phyloP scores from a whole-genome alignment of 169 alveolate genomes.

The Plasmodium chabaudi region DNA sequence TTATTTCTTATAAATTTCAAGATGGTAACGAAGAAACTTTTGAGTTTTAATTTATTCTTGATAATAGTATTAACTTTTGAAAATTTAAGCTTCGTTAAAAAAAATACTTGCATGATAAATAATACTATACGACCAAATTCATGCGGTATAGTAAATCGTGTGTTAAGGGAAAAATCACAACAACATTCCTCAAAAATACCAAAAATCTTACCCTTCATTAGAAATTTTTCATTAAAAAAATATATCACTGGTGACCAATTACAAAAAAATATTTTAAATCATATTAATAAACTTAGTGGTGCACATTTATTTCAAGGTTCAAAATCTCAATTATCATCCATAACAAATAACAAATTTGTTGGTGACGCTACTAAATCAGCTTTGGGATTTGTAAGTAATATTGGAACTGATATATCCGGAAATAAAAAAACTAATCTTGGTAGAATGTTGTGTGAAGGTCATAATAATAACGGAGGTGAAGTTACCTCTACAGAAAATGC shows the following conservation, averaged over 20 bases:
- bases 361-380: no score
- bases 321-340: no score
- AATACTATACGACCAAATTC: conserved; percentile 39
- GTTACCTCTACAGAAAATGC: conserved; percentile 20
- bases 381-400: not conserved
- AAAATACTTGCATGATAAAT: conserved; percentile 71
- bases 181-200: no score
- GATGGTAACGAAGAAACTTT: conserved; percentile 22
- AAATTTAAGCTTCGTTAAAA: conserved; percentile 12
- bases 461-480: conserved; percentile 1
- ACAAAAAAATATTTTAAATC: no score
- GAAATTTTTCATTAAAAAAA: no score
- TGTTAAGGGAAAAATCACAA: conserved; percentile 21
- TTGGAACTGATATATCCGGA: no score
- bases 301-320: no score
- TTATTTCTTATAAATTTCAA: conserved; percentile 17
- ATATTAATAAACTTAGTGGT: no score
- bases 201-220: no score
- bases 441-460: not conserved
- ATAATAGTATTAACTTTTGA: conserved; percentile 45
- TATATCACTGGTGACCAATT: no score
- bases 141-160: conserved; percentile 46
- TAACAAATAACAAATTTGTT: no score
- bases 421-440: no score
- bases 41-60: conserved; percentile 7